Conservation (phyloP, 2,329 filamentous ascomycete genomes). For the Metarhizium anisopliae region DNA sequence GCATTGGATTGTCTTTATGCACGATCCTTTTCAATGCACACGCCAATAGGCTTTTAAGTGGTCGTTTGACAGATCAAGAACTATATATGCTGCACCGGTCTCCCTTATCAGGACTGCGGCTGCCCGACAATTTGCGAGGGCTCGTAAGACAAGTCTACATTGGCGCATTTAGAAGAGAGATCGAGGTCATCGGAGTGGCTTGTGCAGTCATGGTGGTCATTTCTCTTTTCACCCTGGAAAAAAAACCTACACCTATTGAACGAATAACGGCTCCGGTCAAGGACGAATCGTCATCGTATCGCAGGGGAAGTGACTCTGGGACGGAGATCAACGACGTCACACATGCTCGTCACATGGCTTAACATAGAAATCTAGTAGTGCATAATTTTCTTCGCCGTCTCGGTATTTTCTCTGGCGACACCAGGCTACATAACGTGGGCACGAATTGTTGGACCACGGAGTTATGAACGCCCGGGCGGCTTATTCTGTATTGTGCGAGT, state of each 20-base stretch:
- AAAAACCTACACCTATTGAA: slow-evolving; percentile 27
- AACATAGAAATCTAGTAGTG: slow-evolving; percentile 6
- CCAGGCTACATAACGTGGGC: neutral
- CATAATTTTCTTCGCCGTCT: neutral
- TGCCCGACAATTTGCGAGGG: slow-evolving; percentile 22
- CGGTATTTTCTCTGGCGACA: neutral
- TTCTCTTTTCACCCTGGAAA: slow-evolving; percentile 36
- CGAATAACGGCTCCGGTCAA: slow-evolving; percentile 20
- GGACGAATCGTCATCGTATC: slow-evolving; percentile 17
- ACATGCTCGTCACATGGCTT: slow-evolving; percentile 12
- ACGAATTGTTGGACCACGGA: neutral
- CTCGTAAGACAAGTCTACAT: slow-evolving; percentile 34
- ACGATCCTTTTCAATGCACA: slow-evolving; percentile 48
- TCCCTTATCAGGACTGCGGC: slow-evolving; percentile 27
- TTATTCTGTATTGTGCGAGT: neutral
- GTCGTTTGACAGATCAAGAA: slow-evolving; percentile 25
- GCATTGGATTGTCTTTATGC: slow-evolving; percentile 48
- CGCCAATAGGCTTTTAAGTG: slow-evolving; percentile 27
- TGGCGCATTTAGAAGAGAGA: slow-evolving; percentile 35
- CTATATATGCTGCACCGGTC: slow-evolving; percentile 35
- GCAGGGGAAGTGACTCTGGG: slow-evolving; percentile 27
- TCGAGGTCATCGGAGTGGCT: slow-evolving; percentile 36
- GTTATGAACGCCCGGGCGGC: neutral
- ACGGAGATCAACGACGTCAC: slow-evolving; percentile 26
- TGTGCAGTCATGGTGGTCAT: slow-evolving; percentile 33